phyloP scores from a whole-genome alignment of 2,329 filamentous ascomycete genomes.

The Botrytis porri region DNA sequence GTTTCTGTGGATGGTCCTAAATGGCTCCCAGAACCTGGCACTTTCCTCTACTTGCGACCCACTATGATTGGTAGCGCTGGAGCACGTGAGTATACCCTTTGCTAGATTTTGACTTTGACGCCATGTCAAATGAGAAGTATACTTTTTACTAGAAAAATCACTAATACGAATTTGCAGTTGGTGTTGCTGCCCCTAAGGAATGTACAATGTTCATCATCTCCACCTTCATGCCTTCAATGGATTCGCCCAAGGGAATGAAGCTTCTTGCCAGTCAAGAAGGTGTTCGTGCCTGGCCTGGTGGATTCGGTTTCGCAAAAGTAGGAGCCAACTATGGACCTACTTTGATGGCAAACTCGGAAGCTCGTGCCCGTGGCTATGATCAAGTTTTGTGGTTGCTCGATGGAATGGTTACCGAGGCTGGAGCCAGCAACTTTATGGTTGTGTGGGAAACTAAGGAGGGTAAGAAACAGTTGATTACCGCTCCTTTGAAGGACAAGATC shows the following conservation, averaged over 20 bases:
- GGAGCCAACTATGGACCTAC: constrained; percentile 91
- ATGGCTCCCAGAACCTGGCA: constrained; percentile 73
- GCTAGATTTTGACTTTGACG: neutral
- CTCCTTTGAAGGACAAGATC: constrained; percentile 75
- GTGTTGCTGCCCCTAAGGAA: constrained; percentile 74
- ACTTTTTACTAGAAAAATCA: neutral
- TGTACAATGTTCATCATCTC: constrained; percentile 86
- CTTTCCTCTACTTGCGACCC: constrained; percentile 75
- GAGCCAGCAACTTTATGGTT: constrained; percentile 89
- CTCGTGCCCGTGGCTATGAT: constrained; percentile 69
- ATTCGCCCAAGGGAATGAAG: constrained; percentile 58
- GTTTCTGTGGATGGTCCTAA: constrained; percentile 70
- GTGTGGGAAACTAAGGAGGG: constrained; percentile 68
- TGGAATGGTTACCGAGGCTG: constrained; percentile 81
- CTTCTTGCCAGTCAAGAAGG: constrained; percentile 78
- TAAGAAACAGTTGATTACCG: constrained; percentile 71
- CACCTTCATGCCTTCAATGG: constrained; percentile 58
- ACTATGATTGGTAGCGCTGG: constrained; percentile 81
- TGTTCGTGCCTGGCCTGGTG: constrained; percentile 88
- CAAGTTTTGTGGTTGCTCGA: constrained; percentile 95
- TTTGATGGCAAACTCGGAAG: constrained; percentile 74
- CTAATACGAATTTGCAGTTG: constrained; percentile 46
- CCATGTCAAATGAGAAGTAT: neutral
- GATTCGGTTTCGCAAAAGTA: constrained; percentile 88
- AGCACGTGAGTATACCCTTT: constrained; percentile 43